A percentile compares a stretch with the other conserved stretches of the same genome.
phyloP scores from a whole-genome alignment of 108 stramenopile genomes.

The Nitzschia sp. region DNA sequence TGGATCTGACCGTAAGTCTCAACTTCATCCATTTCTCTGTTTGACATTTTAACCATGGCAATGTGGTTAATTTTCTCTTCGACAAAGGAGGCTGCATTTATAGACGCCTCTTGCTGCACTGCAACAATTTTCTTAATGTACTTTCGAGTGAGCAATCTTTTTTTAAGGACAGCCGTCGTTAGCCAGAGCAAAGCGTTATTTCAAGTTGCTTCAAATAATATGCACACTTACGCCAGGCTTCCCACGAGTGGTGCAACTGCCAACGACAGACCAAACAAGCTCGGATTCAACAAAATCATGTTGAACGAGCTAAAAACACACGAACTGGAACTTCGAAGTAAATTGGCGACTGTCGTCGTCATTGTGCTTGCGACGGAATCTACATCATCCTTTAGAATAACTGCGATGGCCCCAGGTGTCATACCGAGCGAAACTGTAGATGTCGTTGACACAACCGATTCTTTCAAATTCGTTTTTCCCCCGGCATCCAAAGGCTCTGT shows the following conservation, averaged over 20 bases:
- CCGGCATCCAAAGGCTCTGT: constrained; percentile 1
- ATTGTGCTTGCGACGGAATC: constrained; percentile 58
- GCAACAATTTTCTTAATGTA: constrained; percentile 62
- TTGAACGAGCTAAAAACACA: constrained; percentile 73
- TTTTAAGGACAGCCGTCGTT: too few species aligned
- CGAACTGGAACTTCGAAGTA: constrained; percentile 70
- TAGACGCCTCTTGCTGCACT: constrained; percentile 57
- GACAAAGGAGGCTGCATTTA: constrained; percentile 66
- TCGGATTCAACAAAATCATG: constrained; percentile 81
- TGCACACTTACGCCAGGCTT: constrained; percentile 40
- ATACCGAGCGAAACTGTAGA: constrained; percentile 5
- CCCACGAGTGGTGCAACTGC: constrained; percentile 78
- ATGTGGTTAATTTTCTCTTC: constrained; percentile 75
- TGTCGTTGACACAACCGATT: background rate
- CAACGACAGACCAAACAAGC: constrained; percentile 65
- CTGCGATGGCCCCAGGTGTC: constrained; percentile 71
- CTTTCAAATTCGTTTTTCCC: background rate
- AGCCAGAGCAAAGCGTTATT: too few species aligned
- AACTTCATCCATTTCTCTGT: constrained; percentile 69
- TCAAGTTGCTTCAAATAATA: too few species aligned
- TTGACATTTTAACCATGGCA: constrained; percentile 71
- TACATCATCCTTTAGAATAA: constrained; percentile 75
- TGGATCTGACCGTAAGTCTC: constrained; percentile 59
- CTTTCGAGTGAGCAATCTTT: constrained; percentile 63
- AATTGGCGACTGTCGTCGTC: constrained; percentile 71